Evolutionary conservation across 2,329 filamentous ascomycete species (phyloP), one percentile per base, ranked within the genome.

Genomic region (Apiospora aurea): DNA sequence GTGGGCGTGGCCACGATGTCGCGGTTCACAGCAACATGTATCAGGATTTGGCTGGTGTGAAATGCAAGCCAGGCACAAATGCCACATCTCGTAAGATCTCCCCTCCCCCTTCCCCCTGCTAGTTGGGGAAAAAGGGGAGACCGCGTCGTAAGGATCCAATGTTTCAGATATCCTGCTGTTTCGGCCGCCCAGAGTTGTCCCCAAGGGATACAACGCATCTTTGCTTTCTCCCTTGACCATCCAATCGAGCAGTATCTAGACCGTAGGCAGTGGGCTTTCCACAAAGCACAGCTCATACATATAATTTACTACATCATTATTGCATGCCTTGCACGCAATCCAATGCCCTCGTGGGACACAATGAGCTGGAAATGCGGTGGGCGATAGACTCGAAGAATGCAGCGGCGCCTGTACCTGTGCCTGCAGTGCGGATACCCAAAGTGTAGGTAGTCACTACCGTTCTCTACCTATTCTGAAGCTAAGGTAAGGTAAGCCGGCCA

Each of bases 161-260:
- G 57, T 64, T 41, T 64, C 57, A 64, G 57, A 64, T 64, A 64
- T 41, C 57, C 41, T 64, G 57, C 57, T 41, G 57, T 64, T 64
- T 64, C 57, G 57, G 29, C 29, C 29, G 57, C 34, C 34, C 57
- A 41, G 34, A 64, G 57, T 18, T 64, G 34, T 34, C 57, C 51
- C 34, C 34, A 41, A 41, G 34, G 57, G 57, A 64, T 64, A 41
- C 34, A 29, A 61, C 34, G 41, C 57, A 38, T 18, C 34, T 61
- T 61, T 61, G 29, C 53, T 11, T 16, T 18, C 53, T 11, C 29
- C 18, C 53, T 61, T 21, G 26, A 4, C 21, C 7, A 11, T 38
- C 18, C 26, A 51, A 53, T 49, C 34, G 21, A 49, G 46, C n/a
- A n/a, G 46, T 49, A n/a, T n/a, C n/a, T n/a, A n/a, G n/a, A n/a